Conservation (phyloP, 2,329 filamentous ascomycete genomes). For the Meredithiella fracta region DNA sequence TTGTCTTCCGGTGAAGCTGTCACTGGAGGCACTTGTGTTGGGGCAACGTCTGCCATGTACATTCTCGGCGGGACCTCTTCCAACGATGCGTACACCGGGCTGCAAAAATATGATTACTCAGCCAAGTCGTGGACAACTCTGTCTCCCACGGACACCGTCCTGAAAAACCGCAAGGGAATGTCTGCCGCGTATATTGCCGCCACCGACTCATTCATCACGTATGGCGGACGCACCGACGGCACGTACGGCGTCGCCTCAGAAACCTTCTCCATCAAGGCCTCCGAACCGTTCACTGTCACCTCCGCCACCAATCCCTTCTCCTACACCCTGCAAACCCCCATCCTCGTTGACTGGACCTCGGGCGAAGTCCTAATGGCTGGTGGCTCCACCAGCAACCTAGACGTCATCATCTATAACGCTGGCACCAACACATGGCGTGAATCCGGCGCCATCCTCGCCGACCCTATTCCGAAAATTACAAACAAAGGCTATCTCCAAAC, state of each 20-base stretch:
- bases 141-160: slow-evolving; percentile 29
- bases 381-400: slow-evolving; percentile 42
- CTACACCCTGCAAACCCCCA: slow-evolving; percentile 29
- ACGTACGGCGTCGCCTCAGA: slow-evolving; percentile 43
- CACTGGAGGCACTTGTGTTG: slow-evolving; percentile 61
- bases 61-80: slow-evolving; percentile 57
- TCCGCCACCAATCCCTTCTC: slow-evolving; percentile 13
- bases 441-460: slow-evolving; percentile 46
- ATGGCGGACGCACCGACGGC: slow-evolving; percentile 55
- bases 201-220: slow-evolving; percentile 59
- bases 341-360: slow-evolving; percentile 59
- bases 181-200: slow-evolving; percentile 57
- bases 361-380: slow-evolving; percentile 59
- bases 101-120: slow-evolving; percentile 50
- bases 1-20: slow-evolving; percentile 52
- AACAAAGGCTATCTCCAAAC: slow-evolving; percentile 49
- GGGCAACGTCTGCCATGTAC: slow-evolving; percentile 50
- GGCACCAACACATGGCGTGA: slow-evolving; percentile 44
- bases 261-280: slow-evolving; percentile 57
- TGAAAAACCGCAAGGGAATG: slow-evolving; percentile 58
- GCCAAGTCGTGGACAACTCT: slow-evolving; percentile 37
- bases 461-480: slow-evolving; percentile 42
- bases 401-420: slow-evolving; percentile 57
- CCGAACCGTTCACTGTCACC: slow-evolving; percentile 46
- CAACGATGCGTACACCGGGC: slow-evolving; percentile 45